phyloP scores from a whole-genome alignment of 129 eudicot species.

The Centrapalus pauciflorus region DNA sequence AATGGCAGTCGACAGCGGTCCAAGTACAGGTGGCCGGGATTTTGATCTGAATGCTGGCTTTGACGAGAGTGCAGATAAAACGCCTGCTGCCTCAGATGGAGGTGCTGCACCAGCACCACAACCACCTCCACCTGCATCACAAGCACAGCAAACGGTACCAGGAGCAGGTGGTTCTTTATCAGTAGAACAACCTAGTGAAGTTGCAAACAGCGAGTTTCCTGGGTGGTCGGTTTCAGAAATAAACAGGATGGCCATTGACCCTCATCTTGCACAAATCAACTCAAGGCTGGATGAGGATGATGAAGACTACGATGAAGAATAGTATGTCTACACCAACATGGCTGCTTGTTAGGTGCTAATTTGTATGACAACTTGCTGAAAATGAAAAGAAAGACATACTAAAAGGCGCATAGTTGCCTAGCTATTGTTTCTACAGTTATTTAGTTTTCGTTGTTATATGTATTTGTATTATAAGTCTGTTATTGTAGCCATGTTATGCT shows the following conservation, averaged over 20 bases:
- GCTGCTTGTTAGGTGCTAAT: neutral
- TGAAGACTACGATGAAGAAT: conserved; percentile 78
- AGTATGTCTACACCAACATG: neutral
- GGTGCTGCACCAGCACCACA: neutral
- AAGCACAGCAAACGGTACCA: neutral
- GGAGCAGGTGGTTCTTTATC: conserved; percentile 1
- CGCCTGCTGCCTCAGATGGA: neutral
- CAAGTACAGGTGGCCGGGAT: conserved; percentile 26
- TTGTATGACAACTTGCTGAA: neutral
- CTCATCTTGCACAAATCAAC: conserved; percentile 50
- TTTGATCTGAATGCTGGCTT: conserved; percentile 55
- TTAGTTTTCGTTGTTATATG: neutral
- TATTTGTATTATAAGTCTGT: conserved; percentile 4
- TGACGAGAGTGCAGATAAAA: conserved; percentile 38
- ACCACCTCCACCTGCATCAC: conserved; percentile 12
- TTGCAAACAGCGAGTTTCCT: conserved; percentile 39
- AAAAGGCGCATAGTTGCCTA: neutral
- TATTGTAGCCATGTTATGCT: neutral
- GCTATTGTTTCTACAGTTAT: neutral
- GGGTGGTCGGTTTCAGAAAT: conserved; percentile 66
- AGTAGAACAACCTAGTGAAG: conserved; percentile 18
- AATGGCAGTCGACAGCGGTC: conserved; percentile 5
- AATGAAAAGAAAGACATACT: neutral
- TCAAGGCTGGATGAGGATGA: conserved; percentile 62
- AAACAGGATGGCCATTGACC: conserved; percentile 55